Conservation (phyloP, 108 stramenopile species). For the Stephanodiscus minutulus region DNA sequence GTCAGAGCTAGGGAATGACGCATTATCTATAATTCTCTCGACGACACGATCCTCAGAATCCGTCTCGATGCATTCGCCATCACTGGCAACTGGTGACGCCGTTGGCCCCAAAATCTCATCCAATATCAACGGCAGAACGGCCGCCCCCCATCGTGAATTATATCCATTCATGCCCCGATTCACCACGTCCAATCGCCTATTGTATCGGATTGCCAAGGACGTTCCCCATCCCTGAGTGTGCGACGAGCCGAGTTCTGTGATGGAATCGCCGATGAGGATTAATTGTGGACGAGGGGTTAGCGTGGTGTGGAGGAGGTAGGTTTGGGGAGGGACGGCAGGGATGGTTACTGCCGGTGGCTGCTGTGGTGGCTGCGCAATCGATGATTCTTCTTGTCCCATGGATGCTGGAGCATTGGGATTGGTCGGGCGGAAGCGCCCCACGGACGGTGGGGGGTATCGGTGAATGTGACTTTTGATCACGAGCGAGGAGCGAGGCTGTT, state of each 20-base stretch:
- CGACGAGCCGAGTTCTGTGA: constrained; percentile 61
- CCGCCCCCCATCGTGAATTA: constrained; percentile 61
- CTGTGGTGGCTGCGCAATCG: not conserved
- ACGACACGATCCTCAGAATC: not conserved
- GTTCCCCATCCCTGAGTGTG: constrained; percentile 71
- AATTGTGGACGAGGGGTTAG: constrained; percentile 47
- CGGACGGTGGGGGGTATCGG: no score
- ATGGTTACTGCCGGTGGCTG: constrained; percentile 23
- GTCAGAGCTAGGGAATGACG: not conserved
- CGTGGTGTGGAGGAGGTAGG: constrained; percentile 38
- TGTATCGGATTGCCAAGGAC: constrained; percentile 69
- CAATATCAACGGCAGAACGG: constrained; percentile 30
- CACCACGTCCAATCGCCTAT: constrained; percentile 75
- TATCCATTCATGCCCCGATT: constrained; percentile 87
- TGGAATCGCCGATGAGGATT: constrained; percentile 79
- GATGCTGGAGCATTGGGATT: no score
- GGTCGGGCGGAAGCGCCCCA: no score
- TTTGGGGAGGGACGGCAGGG: constrained; percentile 19
- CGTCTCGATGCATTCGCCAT: not conserved
- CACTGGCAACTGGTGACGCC: not conserved
- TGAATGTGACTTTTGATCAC: no score
- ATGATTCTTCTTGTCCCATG: constrained; percentile 7
- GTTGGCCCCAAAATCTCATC: constrained; percentile 29
- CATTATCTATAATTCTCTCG: not conserved
- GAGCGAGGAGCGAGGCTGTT: no score